Percentiles rank a stretch among this genome's conserved stretches.
phyloP scores from a whole-genome alignment of 495 filamentous ascomycete species.

The Emericellopsis terricola region DNA sequence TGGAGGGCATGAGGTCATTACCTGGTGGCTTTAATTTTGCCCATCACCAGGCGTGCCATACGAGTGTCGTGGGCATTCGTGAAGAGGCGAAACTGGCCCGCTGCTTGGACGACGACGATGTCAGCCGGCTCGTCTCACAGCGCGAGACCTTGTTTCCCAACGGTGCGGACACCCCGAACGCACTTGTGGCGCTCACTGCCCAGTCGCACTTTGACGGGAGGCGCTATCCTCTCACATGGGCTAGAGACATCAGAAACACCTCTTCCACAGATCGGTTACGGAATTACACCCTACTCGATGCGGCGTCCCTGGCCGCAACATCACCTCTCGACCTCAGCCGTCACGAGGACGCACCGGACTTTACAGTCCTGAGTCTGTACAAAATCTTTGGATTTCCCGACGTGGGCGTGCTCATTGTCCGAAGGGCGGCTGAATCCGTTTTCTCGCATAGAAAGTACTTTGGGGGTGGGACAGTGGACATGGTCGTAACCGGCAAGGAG shows the following conservation, averaged over 20 bases:
- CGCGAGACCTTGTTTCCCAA: conserved; percentile 15
- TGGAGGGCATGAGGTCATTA: conserved; percentile 49
- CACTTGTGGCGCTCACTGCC: conserved; percentile 68
- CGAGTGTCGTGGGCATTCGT: conserved; percentile 69
- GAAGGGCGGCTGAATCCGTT: conserved; percentile 43
- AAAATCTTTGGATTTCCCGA: conserved; percentile 97
- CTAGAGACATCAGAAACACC: conserved; percentile 26
- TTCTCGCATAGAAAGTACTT: conserved; percentile 61
- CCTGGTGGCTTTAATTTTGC: conserved; percentile 58
- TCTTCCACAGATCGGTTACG: conserved; percentile 1
- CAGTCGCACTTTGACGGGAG: conserved; percentile 93
- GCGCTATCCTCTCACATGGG: conserved; percentile 57
- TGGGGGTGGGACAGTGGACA: conserved; percentile 89
- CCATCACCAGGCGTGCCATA: conserved; percentile 76
- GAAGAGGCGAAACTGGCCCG: conserved; percentile 44
- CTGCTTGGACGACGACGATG: conserved; percentile 53
- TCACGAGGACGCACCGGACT: conserved; percentile 51
- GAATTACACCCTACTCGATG: conserved; percentile 70
- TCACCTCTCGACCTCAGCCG: conserved; percentile 54
- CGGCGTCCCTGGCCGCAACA: conserved; percentile 68
- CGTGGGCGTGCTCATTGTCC: conserved; percentile 71
- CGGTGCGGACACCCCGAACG: neutral
- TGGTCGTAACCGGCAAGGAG: conserved; percentile 40
- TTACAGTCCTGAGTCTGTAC: conserved; percentile 79
- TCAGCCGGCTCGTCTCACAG: conserved; percentile 50